phyloP scores from a whole-genome alignment of 1,284 basidiomycete species.

The Xanthoconium separans region DNA sequence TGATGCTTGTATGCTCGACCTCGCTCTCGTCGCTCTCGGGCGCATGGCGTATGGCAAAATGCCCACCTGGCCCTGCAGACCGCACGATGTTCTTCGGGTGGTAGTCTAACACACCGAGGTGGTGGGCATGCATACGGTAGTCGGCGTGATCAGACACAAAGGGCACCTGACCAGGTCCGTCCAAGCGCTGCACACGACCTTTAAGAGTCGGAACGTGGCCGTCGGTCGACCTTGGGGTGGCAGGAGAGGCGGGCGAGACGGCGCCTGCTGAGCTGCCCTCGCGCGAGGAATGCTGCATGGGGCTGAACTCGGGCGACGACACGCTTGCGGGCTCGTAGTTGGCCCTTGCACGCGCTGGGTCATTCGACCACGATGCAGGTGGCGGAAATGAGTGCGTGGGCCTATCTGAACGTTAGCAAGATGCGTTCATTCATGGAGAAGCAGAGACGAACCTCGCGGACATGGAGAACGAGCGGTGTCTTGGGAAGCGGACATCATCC shows the following conservation, averaged over 20 bases:
- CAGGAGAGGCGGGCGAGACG: constrained; percentile 48
- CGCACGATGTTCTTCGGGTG: constrained; percentile 17
- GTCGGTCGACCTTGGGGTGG: constrained; percentile 43
- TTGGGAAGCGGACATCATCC: constrained; percentile 29
- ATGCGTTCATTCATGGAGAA: not conserved
- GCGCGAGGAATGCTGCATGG: constrained; percentile 26
- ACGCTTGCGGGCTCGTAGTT: constrained; percentile 14
- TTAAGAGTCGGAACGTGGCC: constrained; percentile 16
- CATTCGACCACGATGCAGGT: constrained; percentile 27
- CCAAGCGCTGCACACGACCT: constrained; percentile 11
- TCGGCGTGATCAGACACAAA: constrained; percentile 16
- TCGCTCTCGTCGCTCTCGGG: constrained; percentile 30
- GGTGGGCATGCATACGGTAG: constrained; percentile 16
- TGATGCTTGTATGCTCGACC: constrained; percentile 20
- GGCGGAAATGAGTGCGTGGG: constrained; percentile 22
- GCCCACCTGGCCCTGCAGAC: constrained; percentile 18
- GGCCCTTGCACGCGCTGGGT: constrained; percentile 14
- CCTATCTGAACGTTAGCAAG: constrained; percentile 15
- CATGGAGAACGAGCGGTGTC: constrained; percentile 36
- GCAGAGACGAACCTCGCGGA: constrained; percentile 21
- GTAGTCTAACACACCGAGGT: constrained; percentile 11
- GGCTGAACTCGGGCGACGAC: constrained; percentile 25
- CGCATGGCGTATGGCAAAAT: constrained; percentile 16
- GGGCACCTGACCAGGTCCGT: constrained; percentile 14
- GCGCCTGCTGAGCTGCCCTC: constrained; percentile 41